Conservation (phyloP, 768 basidiomycete genomes). For the Auriscalpium vulgare region DNA sequence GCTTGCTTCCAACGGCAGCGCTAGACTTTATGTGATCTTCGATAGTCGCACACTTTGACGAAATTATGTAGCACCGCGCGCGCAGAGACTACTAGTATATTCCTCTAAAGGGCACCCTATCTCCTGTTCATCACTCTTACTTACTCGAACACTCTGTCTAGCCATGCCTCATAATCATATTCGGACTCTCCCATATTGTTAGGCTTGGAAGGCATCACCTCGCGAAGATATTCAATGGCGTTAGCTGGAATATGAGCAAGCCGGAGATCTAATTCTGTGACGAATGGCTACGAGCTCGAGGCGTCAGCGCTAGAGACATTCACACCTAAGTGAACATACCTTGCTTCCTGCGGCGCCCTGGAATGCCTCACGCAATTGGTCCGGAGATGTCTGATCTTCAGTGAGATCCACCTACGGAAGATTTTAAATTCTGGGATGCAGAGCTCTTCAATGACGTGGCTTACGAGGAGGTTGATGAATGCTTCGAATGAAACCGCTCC, state of each 20-base stretch:
- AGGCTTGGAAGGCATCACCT: constrained; percentile 61
- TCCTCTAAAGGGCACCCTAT: too few relatives aligned
- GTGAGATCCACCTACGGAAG: constrained; percentile 77
- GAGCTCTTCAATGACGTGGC: constrained; percentile 12
- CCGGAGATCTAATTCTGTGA: constrained; percentile 89
- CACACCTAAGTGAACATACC: constrained; percentile 33
- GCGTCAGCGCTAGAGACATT: background rate
- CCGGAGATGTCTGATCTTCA: constrained; percentile 90
- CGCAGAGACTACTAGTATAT: too few relatives aligned
- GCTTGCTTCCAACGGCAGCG: too few relatives aligned
- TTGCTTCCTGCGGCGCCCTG: constrained; percentile 86
- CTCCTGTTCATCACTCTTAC: background rate
- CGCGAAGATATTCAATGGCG: constrained; percentile 74
- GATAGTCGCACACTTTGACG: too few relatives aligned
- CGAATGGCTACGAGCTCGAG: constrained; percentile 55
- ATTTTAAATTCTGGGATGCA: background rate
- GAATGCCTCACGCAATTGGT: constrained; percentile 91
- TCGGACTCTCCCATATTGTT: constrained; percentile 54
- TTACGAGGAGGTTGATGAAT: constrained; percentile 86
- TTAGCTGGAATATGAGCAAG: constrained; percentile 70
- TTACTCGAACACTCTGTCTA: constrained; percentile 70
- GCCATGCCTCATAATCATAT: constrained; percentile 79
- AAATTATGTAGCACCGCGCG: too few relatives aligned
- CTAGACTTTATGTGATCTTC: too few relatives aligned
- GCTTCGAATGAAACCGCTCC: constrained; percentile 91